phyloP scores from a whole-genome alignment of 2,329 filamentous ascomycete species.

The Tricladium varicosporioides region DNA sequence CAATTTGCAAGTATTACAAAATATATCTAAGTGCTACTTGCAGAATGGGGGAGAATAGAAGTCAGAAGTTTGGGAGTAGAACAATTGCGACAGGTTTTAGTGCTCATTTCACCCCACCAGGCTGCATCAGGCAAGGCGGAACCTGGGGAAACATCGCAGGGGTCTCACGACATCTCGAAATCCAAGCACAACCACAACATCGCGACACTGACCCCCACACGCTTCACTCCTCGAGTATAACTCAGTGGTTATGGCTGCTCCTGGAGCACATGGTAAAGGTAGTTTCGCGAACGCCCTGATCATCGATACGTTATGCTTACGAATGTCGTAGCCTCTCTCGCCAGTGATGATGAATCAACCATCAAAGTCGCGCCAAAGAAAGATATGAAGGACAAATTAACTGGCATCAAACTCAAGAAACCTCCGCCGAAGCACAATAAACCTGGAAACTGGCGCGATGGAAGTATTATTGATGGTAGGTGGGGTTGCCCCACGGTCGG shows the following conservation, averaged over 20 bases:
- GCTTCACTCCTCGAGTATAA: background rate
- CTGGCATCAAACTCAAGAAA: conserved; percentile 63
- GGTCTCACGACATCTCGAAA: background rate
- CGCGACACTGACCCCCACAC: background rate
- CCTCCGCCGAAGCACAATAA: conserved; percentile 60
- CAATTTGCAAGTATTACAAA: too few relatives aligned
- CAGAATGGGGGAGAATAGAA: too few relatives aligned
- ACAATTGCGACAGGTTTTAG: background rate
- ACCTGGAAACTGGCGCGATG: conserved; percentile 70
- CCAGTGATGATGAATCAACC: conserved; percentile 53
- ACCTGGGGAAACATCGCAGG: background rate
- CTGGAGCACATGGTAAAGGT: background rate
- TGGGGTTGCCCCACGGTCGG: background rate
- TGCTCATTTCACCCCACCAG: background rate
- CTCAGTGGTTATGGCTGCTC: background rate
- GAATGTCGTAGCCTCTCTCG: conserved; percentile 12
- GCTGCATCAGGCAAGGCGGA: background rate
- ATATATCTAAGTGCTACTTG: too few relatives aligned
- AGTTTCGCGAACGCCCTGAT: background rate
- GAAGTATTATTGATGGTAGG: conserved; percentile 61
- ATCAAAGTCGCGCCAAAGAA: conserved; percentile 61
- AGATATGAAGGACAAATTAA: conserved; percentile 39
- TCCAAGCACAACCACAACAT: background rate
- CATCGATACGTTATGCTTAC: background rate
- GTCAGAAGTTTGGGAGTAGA: too few relatives aligned